Evolutionary conservation across 768 basidiomycete genomes (phyloP).

Genomic region (Suillus brevipes): DNA sequence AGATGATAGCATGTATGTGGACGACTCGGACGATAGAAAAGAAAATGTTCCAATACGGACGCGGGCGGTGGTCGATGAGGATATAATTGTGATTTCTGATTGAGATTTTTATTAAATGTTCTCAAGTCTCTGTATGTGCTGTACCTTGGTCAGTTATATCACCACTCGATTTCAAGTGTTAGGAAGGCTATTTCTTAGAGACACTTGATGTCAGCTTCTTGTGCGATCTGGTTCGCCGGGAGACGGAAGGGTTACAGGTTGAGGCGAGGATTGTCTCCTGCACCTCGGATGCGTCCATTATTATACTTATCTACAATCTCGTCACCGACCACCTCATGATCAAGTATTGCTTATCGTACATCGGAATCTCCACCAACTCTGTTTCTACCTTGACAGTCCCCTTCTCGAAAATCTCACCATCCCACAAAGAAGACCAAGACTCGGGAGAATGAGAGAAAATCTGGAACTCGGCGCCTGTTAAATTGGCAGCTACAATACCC

Average conservation of each 20-base stretch:
- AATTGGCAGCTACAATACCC: conserved; percentile 1
- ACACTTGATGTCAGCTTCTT: neutral
- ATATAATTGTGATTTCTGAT: conserved; percentile 57
- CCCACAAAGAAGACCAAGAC: conserved; percentile 22
- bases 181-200: neutral
- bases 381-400: conserved; percentile 35
- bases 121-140: neutral
- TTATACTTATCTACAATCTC: neutral
- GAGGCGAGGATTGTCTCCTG: neutral
- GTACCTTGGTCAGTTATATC: neutral
- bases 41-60: conserved; percentile 57
- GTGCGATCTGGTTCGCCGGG: neutral
- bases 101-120: conserved; percentile 8
- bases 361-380: conserved; percentile 6
- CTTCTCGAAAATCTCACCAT: conserved; percentile 26
- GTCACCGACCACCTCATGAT: neutral
- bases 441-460: conserved; percentile 17
- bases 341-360: neutral
- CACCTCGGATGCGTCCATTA: neutral
- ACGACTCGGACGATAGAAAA: conserved; percentile 47
- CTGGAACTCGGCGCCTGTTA: neutral
- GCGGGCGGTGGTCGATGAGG: conserved; percentile 36
- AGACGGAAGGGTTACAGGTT: neutral
- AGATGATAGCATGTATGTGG: conserved; percentile 36
- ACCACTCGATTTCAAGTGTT: neutral